Evolutionary conservation across 148 eudicot species (phyloP), one percentile per base, ranked within the genome.

Genomic region (Nyssa sinensis): DNA sequence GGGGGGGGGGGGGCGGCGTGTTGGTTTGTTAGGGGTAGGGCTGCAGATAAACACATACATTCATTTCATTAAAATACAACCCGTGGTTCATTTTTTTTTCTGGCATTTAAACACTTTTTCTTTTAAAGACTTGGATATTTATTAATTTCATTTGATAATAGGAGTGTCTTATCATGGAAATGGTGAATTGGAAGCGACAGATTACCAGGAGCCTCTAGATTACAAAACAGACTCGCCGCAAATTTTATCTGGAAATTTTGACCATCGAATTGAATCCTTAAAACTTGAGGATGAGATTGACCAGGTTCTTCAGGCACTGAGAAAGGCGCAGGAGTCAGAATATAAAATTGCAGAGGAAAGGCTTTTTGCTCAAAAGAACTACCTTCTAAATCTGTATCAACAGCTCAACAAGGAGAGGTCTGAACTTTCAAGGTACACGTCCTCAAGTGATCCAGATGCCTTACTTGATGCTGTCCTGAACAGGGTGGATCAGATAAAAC

Each of bases 301-400:
- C 75, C 82, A 65, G 69, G 84, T 84, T 71, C 86, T 94, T 71
- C 73, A 62, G 65, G 83, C 83, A n/a, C 82, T 91, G 70, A 89
- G 81, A 78, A 81, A 75, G 77, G 83, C 94, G 16, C 98, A 94
- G 41, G 85, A 83, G 65, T 67, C 70, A 37, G 97, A 94, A 78
- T 90, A 81, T 71, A 81, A 34, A 30, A 76, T 88, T 30, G 93
- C 95, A 16, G 78, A 84, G 70, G 82, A 81, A 74, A 85, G 73
- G 74, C 88, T 92, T 65, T 34, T 57, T 77, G 87, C 89, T 71
- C 90, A 94, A 64, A 94, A 87, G 64, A 88, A 84, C 64, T 21
- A 73, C 63, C 66, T 91, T 53, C 57, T 77, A 27, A 76, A 75
- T 76, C 86, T 94, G 59, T 88, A 87, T 77, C 77, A 78, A 78